Base-by-base conservation (phyloP, 495 filamentous ascomycete genomes). In the Aspergillus coremiiformis region DNA sequence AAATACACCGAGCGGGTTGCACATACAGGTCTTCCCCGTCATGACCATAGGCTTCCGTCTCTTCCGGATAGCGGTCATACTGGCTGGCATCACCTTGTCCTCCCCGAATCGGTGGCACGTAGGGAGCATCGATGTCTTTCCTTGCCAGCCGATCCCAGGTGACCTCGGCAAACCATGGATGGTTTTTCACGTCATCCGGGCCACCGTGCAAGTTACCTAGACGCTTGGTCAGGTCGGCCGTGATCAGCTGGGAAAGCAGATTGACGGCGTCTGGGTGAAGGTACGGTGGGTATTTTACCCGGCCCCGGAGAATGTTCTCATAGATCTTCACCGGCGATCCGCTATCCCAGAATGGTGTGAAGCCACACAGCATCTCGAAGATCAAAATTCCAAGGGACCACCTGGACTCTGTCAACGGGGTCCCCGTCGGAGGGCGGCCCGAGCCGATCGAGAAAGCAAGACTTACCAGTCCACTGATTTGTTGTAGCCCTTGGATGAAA, bases 311-410 rank as follows among this genome's bases (percentile, higher is more conserved):
- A 59, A 98, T 97, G 66, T 98, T 98, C 75, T 97, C 92, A 68
- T 98, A 98, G 58, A 98, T 98, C 72, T 95, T 96, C 78, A 97
- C 95, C 1, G 93, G 90, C 5, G 88, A 95, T 29, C 92, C 93
- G 51, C 86, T 86, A 67, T 98, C 93, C 90, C 91, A 98, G 72
- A 98, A 98, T 3, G 93, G 93, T 12, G 93, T 97, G 67, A 96
- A 97, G 12, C 93, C 93, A 65, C 92, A 96, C 17, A 98, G 84
- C 93, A 98, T 98, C 74, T 98, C 93, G 63, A 96, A 98, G 63
- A 98, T 97, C 47, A 98, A 75, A 69, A 98, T 97, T 35, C 93
- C 93, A 39, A 98, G 74, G 37, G 92, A 96, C 93, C 93, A 98
- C 92, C 92, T 44, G 39, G 21, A 39, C 15, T 4, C 8, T 19